Evolutionary conservation across 495 filamentous ascomycete genomes (phyloP), one percentile per base, ranked within the genome.

Genomic region (Hypoxylon subgilvum): DNA sequence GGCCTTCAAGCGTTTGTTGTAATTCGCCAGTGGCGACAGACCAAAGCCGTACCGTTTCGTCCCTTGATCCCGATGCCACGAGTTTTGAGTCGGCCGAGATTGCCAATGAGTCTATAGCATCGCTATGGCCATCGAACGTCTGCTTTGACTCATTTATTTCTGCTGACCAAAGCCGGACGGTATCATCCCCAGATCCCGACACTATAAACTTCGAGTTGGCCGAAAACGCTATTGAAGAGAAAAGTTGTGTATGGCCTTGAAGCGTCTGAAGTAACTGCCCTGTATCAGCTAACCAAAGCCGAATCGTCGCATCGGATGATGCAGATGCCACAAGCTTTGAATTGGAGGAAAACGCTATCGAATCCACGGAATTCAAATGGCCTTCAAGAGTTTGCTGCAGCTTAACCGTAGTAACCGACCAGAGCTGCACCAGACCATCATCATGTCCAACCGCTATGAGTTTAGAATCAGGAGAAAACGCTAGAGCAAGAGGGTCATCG

Each of bases 271-370:
- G n/a, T n/a, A n/a, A n/a, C n/a, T n/a, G n/a, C n/a, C n/a, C n/a
- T n/a, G n/a, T n/a, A n/a, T n/a, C n/a, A n/a, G n/a, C n/a, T n/a
- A 72, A 66, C 75, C 75, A 78, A 56, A 76, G 45, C 61, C 69
- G 61, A 16, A 73, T 51, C n/a, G 71, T 74, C 0, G 51, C 55
- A 31, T 76, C 60, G 39, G 32, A 0, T 2, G 68, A 75, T 14
- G 34, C 65, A 13, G 73, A 74, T 12, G 54, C 69, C 0, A 79
- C 10, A 8, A 68, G 53, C 43, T 59, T 61, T 32, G 61, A 51
- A 44, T 79, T 63, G 7, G 52, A 68, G 6, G 75, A 76, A 62
- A 74, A 80, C 10, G 67, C 68, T 2, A 77, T 65, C 4, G 25
- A 34, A 10, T 17, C 22, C 1, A 47, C 13, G 1, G 28, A 14